These are phyloP conservation scores for Nymphaea thermarum DNA, from an alignment of 164 flowering plant species.

Conservation along the genomic window DNA sequence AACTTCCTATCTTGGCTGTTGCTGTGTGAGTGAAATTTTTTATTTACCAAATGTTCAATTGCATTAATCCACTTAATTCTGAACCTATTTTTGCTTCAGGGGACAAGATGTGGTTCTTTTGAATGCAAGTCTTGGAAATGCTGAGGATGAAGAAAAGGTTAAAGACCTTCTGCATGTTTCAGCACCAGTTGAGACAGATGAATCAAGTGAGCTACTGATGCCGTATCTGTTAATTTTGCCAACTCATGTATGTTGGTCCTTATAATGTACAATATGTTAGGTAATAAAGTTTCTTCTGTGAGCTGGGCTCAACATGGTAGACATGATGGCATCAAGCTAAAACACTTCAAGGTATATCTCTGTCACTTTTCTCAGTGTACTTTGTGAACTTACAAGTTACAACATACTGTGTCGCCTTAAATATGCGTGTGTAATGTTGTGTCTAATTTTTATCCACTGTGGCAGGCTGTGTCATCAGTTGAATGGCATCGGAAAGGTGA, in stretches of 20 bases:
- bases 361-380: background rate
- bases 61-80: background rate
- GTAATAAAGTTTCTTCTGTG: slow-evolving; percentile 23
- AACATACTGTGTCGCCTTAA: too few species aligned
- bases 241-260: background rate
- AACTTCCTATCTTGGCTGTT: slow-evolving; percentile 69
- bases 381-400: too few species aligned
- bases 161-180: slow-evolving; percentile 51
- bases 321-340: slow-evolving; percentile 59
- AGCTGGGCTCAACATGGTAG: slow-evolving; percentile 68
- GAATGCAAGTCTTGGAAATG: slow-evolving; percentile 64
- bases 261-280: slow-evolving; percentile 13
- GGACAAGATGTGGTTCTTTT: slow-evolving; percentile 67
- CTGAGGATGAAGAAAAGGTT: slow-evolving; percentile 48
- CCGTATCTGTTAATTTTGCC: slow-evolving; percentile 2
- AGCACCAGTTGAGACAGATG: slow-evolving; percentile 23
- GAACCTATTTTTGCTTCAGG: slow-evolving; percentile 26
- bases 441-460: slow-evolving; percentile 2
- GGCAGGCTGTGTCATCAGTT: slow-evolving; percentile 66
- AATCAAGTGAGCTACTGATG: slow-evolving; percentile 38
- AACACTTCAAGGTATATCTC: slow-evolving; percentile 69
- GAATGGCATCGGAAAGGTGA: slow-evolving; percentile 99
- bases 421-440: background rate
- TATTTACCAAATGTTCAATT: background rate
- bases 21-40: slow-evolving; percentile 36